Conservation (phyloP, 1,139 yeast genomes). For the Yamadazyma aaseri region DNA sequence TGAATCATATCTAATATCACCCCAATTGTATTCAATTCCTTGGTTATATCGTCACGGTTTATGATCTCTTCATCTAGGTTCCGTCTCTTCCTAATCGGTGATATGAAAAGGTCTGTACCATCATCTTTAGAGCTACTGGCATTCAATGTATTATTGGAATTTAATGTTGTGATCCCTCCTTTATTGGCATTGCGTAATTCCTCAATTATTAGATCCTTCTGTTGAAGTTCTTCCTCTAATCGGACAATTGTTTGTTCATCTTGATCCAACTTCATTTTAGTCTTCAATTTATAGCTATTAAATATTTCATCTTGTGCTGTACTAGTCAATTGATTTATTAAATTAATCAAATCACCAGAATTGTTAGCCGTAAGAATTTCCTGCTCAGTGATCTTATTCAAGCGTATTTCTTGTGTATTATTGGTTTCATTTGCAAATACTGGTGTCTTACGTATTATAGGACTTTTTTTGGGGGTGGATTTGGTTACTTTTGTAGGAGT, state of each 20-base stretch:
- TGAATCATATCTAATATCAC: constrained; percentile 56
- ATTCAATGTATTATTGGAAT: background rate
- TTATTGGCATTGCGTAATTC: constrained; percentile 12
- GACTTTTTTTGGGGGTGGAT: constrained; percentile 3
- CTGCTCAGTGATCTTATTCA: constrained; percentile 26
- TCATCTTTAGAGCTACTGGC: background rate
- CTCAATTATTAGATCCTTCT: constrained; percentile 29
- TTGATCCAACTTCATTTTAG: constrained; percentile 26
- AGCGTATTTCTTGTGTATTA: constrained; percentile 4
- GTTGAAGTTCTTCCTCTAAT: constrained; percentile 25
- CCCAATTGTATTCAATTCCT: constrained; percentile 47
- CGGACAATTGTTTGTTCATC: constrained; percentile 29
- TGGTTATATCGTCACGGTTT: constrained; percentile 32
- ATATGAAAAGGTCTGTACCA: constrained; percentile 14
- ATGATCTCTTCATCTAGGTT: constrained; percentile 23
- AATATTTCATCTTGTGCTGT: constrained; percentile 38
- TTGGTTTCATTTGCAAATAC: background rate
- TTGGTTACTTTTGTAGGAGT: constrained; percentile 7
- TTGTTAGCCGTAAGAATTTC: constrained; percentile 30
- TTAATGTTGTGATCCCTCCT: constrained; percentile 2
- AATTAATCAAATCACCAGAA: constrained; percentile 27
- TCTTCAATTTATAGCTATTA: constrained; percentile 27
- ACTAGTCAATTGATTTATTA: constrained; percentile 33
- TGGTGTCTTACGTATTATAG: constrained; percentile 5
- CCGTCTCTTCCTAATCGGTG: constrained; percentile 38